These are phyloP conservation scores for Moniliophthora roreri DNA, from an alignment of 1,284 basidiomycete species.

Conservation along the genomic window DNA sequence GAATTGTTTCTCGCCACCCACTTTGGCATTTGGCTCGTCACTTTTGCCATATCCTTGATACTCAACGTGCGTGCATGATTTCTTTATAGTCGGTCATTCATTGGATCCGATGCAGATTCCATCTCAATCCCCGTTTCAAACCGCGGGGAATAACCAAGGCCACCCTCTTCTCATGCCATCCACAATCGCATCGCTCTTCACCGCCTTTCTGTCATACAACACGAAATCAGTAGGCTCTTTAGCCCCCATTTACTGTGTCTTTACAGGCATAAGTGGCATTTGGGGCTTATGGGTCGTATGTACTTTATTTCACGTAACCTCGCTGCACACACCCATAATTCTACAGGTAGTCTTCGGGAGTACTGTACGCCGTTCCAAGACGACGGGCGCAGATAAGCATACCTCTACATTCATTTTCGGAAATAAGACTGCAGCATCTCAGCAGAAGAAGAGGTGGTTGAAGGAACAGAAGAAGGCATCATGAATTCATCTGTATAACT, in stretches of 20 bases:
- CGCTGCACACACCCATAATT: neutral
- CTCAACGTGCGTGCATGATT: constrained; percentile 48
- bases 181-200: constrained; percentile 47
- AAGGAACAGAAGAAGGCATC: constrained; percentile 34
- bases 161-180: constrained; percentile 69
- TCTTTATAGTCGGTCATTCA: constrained; percentile 7
- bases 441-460: constrained; percentile 67
- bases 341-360: constrained; percentile 63
- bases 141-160: constrained; percentile 19
- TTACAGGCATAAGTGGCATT: constrained; percentile 51
- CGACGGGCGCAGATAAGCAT: constrained; percentile 77
- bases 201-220: constrained; percentile 68
- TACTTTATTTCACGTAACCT: constrained; percentile 17
- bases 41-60: constrained; percentile 54
- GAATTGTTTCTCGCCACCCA: constrained; percentile 67
- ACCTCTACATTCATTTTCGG: constrained; percentile 78
- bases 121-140: constrained; percentile 30
- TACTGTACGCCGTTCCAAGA: constrained; percentile 56
- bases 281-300: constrained; percentile 76
- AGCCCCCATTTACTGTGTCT: constrained; percentile 47
- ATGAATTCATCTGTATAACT: constrained; percentile 2
- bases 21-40: constrained; percentile 57
- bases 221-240: constrained; percentile 56
- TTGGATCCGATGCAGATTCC: constrained; percentile 37
- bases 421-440: constrained; percentile 70